Evolutionary conservation across 257 asterid genomes (phyloP), one percentile per base, ranked within the genome.

Genomic region (Coffea eugenioides): DNA sequence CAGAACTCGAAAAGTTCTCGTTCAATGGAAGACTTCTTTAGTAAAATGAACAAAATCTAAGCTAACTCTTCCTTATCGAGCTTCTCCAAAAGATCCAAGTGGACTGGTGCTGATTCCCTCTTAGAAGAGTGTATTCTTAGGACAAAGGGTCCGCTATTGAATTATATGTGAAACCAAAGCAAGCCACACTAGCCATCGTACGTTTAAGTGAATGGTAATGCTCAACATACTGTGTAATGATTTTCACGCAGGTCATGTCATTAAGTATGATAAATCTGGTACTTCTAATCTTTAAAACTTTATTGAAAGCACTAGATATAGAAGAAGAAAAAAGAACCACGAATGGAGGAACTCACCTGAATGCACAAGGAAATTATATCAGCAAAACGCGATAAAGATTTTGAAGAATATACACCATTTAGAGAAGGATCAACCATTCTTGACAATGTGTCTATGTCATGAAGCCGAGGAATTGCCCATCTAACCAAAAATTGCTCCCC

Each of bases 401-500:
- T 93, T 0, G 99, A 88, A 6, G 98, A 90, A 86, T 93, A 96
- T 45, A 90, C 89, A 3, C 95, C 96, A 16, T 84, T 87, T 56
- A 96, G 87, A 68, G 95, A 87, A 80, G 95, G 97, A 80, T 96
- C 99, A 54, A 93, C 98, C 96, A 96, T 96, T 85, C 94, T 89
- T 41, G 97, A 89, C 67, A 96, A 81, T 49, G 97, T 85, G 75
- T 93, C 95, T 69, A 92, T 96, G 66, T 96, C 99, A 62, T 93
- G 94, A 71, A 96, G 97, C 87, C 82, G 89, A 2, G 90, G 88
- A 67, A 88, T 87, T 5, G 98, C 97, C 98, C 98, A 96, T 88
- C 98, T 89, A 56, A 90, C 98, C 15, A 96, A 86, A 77, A 87
- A 84, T 75, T 93, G 98, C 83, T 89, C 96, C 52, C 92, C 96